Base-by-base conservation (phyloP, 2,329 filamentous ascomycete genomes). In the Calonectria fujianensis region DNA sequence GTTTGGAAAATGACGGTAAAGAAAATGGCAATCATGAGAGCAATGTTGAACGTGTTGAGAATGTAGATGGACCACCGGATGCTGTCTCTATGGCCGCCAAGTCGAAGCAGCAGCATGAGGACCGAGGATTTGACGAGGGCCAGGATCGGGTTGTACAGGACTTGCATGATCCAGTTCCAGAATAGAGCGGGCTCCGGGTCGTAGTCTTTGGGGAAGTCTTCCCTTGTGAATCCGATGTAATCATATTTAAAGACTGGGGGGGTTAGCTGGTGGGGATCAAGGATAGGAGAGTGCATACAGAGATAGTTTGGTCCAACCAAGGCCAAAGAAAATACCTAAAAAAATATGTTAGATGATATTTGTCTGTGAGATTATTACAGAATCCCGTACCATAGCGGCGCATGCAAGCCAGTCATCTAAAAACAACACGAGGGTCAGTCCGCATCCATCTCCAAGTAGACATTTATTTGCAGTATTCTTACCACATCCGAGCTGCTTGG, bases 61-160 rank as follows among this genome's bases (percentile, higher is more conserved):
- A 74, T 72, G 78, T 85, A 80, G 66, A 86, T 72, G 27, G 70
- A 37, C 75, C 74, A 80, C 52, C 68, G 74, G 4, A 80, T 79
- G 11, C 74, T 75, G 37, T 82, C 80, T 2, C 80, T 29, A 75
- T 82, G 35, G 66, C 78, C 85, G 80, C 45, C 84, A 79, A 64
- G 84, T 1, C 86, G 86, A 24, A 87, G 82, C n/a, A 88, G 82
- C 73, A 88, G 87, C n/a, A 88, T 75, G 5, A 89, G 82, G 24
- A 88, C 82, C 0, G 87, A 88, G 2, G 84, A 83, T 77, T 88
- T 89, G 71, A 88, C 84, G 13, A 89, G 81, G 5, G 86, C 85
- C 2, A 89, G 77, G 57, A 88, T 85, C 0, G 87, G 87, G 67
- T 87, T 88, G 80, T 89, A 88, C 2, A 87, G 74, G 2, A 80